Evolutionary conservation across 306 rosid species (phyloP).

Genomic region (Medicago arabica): DNA sequence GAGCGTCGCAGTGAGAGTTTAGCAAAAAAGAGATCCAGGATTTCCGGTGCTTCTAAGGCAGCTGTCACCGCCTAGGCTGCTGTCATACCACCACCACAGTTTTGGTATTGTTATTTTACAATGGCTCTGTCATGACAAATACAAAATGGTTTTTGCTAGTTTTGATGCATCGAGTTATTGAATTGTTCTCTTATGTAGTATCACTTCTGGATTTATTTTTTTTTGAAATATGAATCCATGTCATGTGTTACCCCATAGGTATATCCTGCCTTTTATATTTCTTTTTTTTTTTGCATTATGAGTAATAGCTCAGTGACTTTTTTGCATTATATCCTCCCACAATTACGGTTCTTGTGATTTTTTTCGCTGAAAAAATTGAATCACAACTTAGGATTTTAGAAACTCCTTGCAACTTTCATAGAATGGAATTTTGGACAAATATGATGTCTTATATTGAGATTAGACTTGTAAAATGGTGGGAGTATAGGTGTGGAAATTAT

Average conservation of each 20-base stretch:
- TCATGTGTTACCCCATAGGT: background rate
- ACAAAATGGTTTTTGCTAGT: background rate
- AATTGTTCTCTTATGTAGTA: background rate
- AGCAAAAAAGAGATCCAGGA: constrained; percentile 48
- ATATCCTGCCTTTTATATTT: background rate
- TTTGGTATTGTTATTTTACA: constrained; percentile 10
- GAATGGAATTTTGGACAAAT: background rate
- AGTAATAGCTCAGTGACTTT: background rate
- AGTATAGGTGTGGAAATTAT: too few relatives aligned
- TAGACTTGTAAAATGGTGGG: too few relatives aligned
- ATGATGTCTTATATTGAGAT: background rate
- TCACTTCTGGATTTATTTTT: constrained; percentile 2
- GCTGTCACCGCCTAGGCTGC: constrained; percentile 23
- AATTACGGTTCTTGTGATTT: too few relatives aligned
- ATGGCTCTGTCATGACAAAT: background rate
- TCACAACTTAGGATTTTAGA: too few relatives aligned
- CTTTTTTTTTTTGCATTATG: background rate
- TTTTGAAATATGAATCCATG: background rate
- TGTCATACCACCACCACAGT: background rate
- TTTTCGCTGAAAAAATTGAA: too few relatives aligned
- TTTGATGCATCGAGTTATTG: constrained; percentile 3
- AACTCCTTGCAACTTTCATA: too few relatives aligned
- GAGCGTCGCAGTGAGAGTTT: constrained; percentile 52
- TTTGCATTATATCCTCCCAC: too few relatives aligned
- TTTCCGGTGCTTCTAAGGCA: constrained; percentile 46